Conservation (phyloP, 768 basidiomycete species). For the Kwoniella shandongensis region DNA sequence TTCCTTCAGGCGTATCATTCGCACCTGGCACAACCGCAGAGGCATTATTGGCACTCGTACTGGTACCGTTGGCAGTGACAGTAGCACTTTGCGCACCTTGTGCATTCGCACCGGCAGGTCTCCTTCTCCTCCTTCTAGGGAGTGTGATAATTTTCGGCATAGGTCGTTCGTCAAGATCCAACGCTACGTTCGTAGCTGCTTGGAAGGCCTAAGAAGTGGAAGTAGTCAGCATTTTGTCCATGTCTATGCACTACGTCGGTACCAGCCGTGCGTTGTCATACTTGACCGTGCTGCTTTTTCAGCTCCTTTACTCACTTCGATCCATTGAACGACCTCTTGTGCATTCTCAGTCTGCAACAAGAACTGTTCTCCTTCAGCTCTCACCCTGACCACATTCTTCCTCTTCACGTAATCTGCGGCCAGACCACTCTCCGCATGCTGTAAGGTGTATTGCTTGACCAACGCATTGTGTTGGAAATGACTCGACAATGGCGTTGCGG, state of each 20-base stretch:
- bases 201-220: slow-evolving; percentile 67
- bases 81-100: slow-evolving; percentile 15
- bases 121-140: slow-evolving; percentile 45
- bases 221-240: neutral
- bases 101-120: slow-evolving; percentile 24
- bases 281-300: no score
- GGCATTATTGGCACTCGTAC: neutral
- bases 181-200: slow-evolving; percentile 83
- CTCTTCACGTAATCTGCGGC: slow-evolving; percentile 94
- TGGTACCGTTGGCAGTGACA: slow-evolving; percentile 1
- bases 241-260: no score
- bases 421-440: slow-evolving; percentile 87
- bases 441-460: slow-evolving; percentile 73
- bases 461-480: slow-evolving; percentile 56
- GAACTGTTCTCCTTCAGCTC: slow-evolving; percentile 95
- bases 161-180: slow-evolving; percentile 84
- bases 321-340: slow-evolving; percentile 86
- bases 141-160: slow-evolving; percentile 76
- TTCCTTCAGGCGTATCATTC: slow-evolving; percentile 8
- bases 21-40: neutral
- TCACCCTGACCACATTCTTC: slow-evolving; percentile 86
- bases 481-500: no score
- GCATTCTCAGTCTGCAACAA: slow-evolving; percentile 83
- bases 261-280: no score
- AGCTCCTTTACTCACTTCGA: slow-evolving; percentile 82